These are phyloP conservation scores for Leccinum cinnamomeum DNA, from an alignment of 1,284 basidiomycete genomes.

Conservation along the genomic window DNA sequence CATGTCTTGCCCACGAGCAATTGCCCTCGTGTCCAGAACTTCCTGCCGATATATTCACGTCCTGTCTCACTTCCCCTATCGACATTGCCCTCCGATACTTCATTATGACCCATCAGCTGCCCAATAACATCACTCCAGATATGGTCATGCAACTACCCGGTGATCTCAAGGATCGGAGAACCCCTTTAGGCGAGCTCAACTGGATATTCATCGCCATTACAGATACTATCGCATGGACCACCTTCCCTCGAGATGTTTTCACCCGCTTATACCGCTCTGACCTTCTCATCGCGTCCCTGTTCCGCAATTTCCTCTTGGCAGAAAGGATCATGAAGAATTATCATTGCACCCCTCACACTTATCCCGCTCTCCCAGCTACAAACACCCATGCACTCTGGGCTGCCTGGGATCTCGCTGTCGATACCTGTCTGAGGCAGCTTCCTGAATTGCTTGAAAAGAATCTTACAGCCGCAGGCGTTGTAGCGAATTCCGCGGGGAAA, in stretches of 20 bases:
- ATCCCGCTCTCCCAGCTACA: constrained; percentile 88
- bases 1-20: constrained; percentile 89
- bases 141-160: constrained; percentile 97
- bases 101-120: constrained; percentile 86
- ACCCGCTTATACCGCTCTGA: constrained; percentile 95
- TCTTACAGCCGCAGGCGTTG: constrained; percentile 40
- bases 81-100: constrained; percentile 97
- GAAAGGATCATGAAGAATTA: constrained; percentile 99
- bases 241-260: constrained; percentile 92
- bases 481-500: constrained; percentile 26
- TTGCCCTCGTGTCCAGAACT: constrained; percentile 95
- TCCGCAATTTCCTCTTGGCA: constrained; percentile 95
- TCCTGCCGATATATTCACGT: constrained; percentile 96
- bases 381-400: constrained; percentile 97
- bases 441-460: constrained; percentile 81
- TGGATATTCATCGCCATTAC: constrained; percentile 99
- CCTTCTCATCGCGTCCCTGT: constrained; percentile 92
- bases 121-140: constrained; percentile 77
- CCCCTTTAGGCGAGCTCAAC: constrained; percentile 95
- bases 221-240: constrained; percentile 99
- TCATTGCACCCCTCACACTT: constrained; percentile 95
- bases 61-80: constrained; percentile 96
- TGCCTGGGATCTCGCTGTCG: constrained; percentile 97
- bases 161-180: constrained; percentile 93
- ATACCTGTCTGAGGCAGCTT: constrained; percentile 92